Conservation (phyloP, 1,284 basidiomycete genomes). For the Leucoagaricus sp. region DNA sequence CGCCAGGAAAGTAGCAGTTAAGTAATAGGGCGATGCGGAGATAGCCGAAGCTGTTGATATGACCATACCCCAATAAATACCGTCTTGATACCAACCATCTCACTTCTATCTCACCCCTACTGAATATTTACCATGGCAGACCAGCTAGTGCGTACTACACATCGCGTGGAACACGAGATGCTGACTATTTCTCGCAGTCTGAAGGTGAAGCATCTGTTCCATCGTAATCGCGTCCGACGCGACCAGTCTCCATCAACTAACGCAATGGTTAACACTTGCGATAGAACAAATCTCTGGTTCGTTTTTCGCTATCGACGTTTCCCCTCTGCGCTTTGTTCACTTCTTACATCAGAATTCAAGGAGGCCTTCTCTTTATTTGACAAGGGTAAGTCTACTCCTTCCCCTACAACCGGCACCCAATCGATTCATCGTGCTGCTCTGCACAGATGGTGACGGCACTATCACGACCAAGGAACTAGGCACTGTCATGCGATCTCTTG, state of each 20-base stretch:
- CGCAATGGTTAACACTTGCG: not conserved
- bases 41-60: constrained; percentile 9
- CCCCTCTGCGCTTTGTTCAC: not conserved
- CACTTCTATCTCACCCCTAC: constrained; percentile 2
- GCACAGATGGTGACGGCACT: constrained; percentile 92
- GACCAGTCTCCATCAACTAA: constrained; percentile 8
- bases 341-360: constrained; percentile 63
- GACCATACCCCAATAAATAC: constrained; percentile 6
- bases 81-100: constrained; percentile 7
- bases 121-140: constrained; percentile 26
- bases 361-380: constrained; percentile 96
- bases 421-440: not conserved
- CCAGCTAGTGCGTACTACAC: constrained; percentile 49
- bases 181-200: constrained; percentile 40
- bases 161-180: not conserved
- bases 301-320: constrained; percentile 8
- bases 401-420: not conserved
- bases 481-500: constrained; percentile 95
- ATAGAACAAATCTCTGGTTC: constrained; percentile 41
- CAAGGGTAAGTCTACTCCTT: constrained; percentile 65
- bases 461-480: constrained; percentile 96
- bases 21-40: constrained; percentile 8
- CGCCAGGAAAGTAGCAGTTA: not conserved
- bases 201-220: constrained; percentile 24
- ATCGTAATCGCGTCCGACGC: not conserved